Evolutionary conservation across 306 rosid genomes (phyloP).

Genomic region (Trifolium subterraneum): DNA sequence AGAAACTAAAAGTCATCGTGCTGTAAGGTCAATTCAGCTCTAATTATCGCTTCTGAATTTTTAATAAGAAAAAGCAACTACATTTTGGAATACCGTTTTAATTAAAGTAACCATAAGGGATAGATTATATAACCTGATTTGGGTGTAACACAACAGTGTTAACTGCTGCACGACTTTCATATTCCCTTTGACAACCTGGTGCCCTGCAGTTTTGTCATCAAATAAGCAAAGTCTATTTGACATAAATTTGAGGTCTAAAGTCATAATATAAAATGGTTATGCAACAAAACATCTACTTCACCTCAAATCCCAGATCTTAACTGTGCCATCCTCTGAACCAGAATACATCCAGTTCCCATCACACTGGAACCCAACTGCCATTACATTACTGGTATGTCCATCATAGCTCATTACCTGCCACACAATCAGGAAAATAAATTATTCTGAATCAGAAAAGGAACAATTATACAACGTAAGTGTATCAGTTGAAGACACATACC

Average conservation of each 20-base stretch:
- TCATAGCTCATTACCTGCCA: conserved; percentile 93
- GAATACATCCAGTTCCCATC: conserved; percentile 99
- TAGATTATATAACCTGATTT: conserved; percentile 71
- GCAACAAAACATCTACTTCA: conserved; percentile 27
- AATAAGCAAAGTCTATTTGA: conserved; percentile 35
- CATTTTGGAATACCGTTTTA: background rate
- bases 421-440: conserved; percentile 30
- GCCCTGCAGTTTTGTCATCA: conserved; percentile 66
- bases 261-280: conserved; percentile 4
- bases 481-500: conserved; percentile 54
- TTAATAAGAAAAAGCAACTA: background rate
- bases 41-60: conserved; percentile 20
- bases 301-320: conserved; percentile 99
- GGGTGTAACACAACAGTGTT: conserved; percentile 98
- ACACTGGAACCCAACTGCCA: conserved; percentile 99
- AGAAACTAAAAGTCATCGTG: conserved; percentile 12
- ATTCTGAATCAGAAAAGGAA: conserved; percentile 17
- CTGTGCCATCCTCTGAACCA: conserved; percentile 99
- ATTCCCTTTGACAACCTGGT: conserved; percentile 98
- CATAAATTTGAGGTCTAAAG: conserved; percentile 14
- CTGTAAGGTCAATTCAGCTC: conserved; percentile 18
- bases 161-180: conserved; percentile 98
- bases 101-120: conserved; percentile 3
- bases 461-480: background rate
- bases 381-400: conserved; percentile 91